These are phyloP conservation scores for Phaeosphaeriaceae sp. DNA, from an alignment of 2,329 filamentous ascomycete genomes.

Conservation along the genomic window DNA sequence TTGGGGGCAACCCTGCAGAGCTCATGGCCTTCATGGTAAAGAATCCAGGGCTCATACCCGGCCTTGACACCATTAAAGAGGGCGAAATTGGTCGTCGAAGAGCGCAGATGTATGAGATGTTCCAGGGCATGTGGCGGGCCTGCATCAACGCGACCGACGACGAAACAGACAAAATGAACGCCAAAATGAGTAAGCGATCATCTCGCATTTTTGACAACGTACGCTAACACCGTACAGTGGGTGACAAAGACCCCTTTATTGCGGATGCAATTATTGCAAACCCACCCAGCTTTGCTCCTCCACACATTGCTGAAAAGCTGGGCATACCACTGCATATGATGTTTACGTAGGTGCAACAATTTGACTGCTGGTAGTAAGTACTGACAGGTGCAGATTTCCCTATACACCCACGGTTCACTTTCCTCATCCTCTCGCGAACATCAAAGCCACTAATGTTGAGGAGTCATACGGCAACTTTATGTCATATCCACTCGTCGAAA, in stretches of 20 bases:
- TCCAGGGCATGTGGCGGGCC: conserved; percentile 80
- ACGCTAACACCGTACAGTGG: conserved; percentile 53
- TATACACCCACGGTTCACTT: conserved; percentile 79
- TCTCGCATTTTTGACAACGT: too few species aligned
- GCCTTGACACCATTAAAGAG: conserved; percentile 72
- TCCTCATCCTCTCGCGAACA: conserved; percentile 78
- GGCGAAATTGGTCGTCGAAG: conserved; percentile 75
- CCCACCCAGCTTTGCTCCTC: conserved; percentile 77
- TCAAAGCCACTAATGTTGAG: conserved; percentile 76
- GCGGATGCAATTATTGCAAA: conserved; percentile 85
- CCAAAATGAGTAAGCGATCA: conserved; percentile 61
- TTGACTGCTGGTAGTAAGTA: background rate
- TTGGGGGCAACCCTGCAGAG: conserved; percentile 80
- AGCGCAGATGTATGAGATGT: conserved; percentile 79
- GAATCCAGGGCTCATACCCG: conserved; percentile 79
- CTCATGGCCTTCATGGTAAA: conserved; percentile 91
- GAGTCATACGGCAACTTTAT: conserved; percentile 80
- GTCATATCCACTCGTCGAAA: conserved; percentile 79
- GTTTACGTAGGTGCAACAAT: conserved; percentile 72
- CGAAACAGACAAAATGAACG: conserved; percentile 64
- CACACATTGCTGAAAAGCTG: conserved; percentile 77
- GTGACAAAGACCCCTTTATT: conserved; percentile 73
- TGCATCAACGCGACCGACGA: conserved; percentile 78
- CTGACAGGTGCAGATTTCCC: conserved; percentile 61
- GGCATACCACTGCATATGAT: conserved; percentile 81